These are phyloP conservation scores for Populus hybrid DNA, from an alignment of 441 rosid species.

Conservation along the genomic window DNA sequence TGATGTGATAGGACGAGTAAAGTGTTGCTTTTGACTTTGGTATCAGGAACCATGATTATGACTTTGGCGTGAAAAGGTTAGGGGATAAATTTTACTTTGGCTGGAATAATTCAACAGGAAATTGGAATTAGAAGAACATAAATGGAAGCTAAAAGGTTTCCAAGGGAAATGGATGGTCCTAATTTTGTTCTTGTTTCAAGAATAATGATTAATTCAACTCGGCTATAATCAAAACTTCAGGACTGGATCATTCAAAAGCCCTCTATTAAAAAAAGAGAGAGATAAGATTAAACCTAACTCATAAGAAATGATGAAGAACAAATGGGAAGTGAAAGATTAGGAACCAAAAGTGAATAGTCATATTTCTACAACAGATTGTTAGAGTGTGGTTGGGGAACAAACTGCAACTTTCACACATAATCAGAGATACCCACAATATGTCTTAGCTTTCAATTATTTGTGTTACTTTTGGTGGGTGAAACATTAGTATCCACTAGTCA, in stretches of 20 bases:
- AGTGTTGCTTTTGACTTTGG: background rate
- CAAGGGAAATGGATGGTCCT: background rate
- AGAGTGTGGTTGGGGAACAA: background rate
- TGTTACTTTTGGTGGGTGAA: background rate
- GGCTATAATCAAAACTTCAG: background rate
- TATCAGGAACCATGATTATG: background rate
- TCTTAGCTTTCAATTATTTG: background rate
- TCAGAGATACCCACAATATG: background rate
- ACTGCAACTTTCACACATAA: background rate
- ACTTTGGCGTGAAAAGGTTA: background rate
- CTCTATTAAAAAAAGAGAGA: background rate
- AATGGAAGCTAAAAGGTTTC: background rate
- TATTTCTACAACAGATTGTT: background rate
- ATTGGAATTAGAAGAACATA: background rate
- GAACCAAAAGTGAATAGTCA: background rate
- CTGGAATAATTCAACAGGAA: background rate
- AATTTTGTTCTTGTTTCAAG: background rate
- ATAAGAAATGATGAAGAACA: background rate
- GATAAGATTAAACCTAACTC: background rate
- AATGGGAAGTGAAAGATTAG: background rate
- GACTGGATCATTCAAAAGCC: background rate
- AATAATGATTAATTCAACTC: background rate
- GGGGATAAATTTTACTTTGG: background rate
- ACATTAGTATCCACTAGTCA: background rate
- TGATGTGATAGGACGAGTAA: constrained; percentile 7